Evolutionary conservation across 1,284 basidiomycete species (phyloP), one percentile per base, ranked within the genome.

Genomic region (Cryptococcus depauperatus): DNA sequence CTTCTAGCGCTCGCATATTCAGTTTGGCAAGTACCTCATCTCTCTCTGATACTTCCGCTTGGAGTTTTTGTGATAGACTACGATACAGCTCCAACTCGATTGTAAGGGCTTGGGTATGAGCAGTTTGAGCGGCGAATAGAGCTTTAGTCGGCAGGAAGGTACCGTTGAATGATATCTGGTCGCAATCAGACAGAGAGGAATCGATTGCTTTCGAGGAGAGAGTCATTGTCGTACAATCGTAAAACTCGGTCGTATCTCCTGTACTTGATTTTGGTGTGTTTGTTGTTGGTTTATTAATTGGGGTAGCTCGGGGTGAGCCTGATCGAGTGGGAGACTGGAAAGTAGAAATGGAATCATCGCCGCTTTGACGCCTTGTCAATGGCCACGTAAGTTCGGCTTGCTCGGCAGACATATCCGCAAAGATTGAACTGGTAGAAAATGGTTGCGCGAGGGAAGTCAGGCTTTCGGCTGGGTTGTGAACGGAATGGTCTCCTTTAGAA

Each of bases 401-500:
- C 37, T 64, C 62, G 1, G 62, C 62, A 3, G 58, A 61, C 62
- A 64, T 62, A 45, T 64, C 62, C n/a, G 62, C 62, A 27, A 64
- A 62, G 46, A 64, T 61, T 9, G 60, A 61, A 8, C 41, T 48
- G 8, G 46, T 35, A 19, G 41, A 42, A 44, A 56, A 58, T 3
- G 56, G 42, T 33, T 41, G 42, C 1, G 11, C 18, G 13, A n/a
- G n/a, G 35, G 16, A 18, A 19, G 14, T 16, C 21, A 21, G 13
- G 14, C 18, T 16, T 16, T 6, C 7, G 7, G 14, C 35, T 21
- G 35, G 29, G 29, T 30, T 30, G 18, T 23, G 35, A 22, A 21
- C 18, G 14, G 18, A 14, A 22, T 18, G 21, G 16, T 5, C 2
- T 23, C 16, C n/a, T n/a, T n/a, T n/a, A n/a, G n/a, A n/a, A n/a